Evolutionary conservation across 495 filamentous ascomycete species (phyloP).

Genomic region (Umbilicaria muhlenbergii): DNA sequence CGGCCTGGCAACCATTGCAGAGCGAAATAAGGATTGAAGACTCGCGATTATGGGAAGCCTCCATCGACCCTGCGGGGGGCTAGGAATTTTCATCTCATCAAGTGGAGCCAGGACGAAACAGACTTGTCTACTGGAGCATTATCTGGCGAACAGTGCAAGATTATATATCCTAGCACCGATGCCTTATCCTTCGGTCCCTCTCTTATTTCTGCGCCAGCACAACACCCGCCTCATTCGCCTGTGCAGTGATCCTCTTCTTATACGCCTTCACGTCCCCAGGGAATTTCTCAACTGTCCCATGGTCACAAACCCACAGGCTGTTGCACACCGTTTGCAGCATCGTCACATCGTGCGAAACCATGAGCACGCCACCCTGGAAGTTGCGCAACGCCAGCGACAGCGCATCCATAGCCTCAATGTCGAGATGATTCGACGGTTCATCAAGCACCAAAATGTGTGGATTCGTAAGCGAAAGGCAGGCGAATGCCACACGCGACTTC

Average conservation of each 20-base stretch:
- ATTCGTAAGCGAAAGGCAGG: slow-evolving; percentile 79
- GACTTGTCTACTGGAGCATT: neutral
- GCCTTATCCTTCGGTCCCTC: no score
- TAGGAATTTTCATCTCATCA: no score
- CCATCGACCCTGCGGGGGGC: no score
- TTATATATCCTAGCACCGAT: no score
- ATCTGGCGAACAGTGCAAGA: no score
- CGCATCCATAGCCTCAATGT: slow-evolving; percentile 99
- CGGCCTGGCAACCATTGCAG: no score
- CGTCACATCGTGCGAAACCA: slow-evolving; percentile 98
- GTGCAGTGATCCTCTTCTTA: slow-evolving; percentile 87
- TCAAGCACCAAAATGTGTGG: slow-evolving; percentile 97
- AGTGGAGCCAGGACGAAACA: neutral
- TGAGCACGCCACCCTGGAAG: slow-evolving; percentile 89
- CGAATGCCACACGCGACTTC: slow-evolving; percentile 95
- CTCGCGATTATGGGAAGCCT: no score
- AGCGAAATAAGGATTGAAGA: no score
- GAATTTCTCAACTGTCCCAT: slow-evolving; percentile 93
- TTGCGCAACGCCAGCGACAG: slow-evolving; percentile 63
- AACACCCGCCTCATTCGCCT: slow-evolving; percentile 78
- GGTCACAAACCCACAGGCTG: slow-evolving; percentile 91
- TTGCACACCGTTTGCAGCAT: slow-evolving; percentile 95
- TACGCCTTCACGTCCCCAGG: slow-evolving; percentile 90
- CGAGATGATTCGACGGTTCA: slow-evolving; percentile 94
- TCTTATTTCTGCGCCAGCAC: slow-evolving; percentile 29